Evolutionary conservation across 495 filamentous ascomycete genomes (phyloP).

Genomic region (Neurospora sp.): DNA sequence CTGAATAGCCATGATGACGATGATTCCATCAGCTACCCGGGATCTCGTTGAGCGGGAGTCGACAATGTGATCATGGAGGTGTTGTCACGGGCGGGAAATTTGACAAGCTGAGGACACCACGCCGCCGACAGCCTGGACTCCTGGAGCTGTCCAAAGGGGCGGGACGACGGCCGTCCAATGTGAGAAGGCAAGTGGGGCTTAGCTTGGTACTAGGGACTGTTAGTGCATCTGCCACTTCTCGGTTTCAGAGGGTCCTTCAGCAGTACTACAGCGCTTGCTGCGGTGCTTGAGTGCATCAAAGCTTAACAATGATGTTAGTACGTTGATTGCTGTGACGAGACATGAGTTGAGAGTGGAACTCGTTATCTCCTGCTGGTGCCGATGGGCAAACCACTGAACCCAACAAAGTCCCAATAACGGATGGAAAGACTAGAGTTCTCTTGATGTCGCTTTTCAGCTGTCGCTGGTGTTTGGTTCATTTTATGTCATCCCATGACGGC

Average conservation of each 20-base stretch:
- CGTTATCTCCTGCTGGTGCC: neutral
- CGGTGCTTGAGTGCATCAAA: neutral
- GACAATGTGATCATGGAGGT: neutral
- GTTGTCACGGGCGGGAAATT: neutral
- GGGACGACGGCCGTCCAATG: neutral
- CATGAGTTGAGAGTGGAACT: neutral
- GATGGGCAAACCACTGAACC: neutral
- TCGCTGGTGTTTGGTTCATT: neutral
- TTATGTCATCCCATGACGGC: neutral
- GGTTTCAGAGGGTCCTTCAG: neutral
- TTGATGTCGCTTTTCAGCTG: neutral
- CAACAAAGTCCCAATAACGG: neutral
- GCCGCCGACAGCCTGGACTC: neutral
- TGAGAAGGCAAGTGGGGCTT: neutral
- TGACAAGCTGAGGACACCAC: neutral
- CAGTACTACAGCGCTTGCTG: neutral
- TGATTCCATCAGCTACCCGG: slow-evolving; percentile 22
- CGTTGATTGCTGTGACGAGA: neutral
- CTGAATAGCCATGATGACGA: slow-evolving; percentile 40
- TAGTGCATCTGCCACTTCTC: neutral
- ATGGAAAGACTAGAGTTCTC: too few species aligned
- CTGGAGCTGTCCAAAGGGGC: neutral
- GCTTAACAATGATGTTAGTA: neutral
- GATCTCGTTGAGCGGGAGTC: neutral
- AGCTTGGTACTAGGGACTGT: neutral